Evolutionary conservation across 1,139 yeast genomes (phyloP).

Genomic region (Suhomyces atakaporum): DNA sequence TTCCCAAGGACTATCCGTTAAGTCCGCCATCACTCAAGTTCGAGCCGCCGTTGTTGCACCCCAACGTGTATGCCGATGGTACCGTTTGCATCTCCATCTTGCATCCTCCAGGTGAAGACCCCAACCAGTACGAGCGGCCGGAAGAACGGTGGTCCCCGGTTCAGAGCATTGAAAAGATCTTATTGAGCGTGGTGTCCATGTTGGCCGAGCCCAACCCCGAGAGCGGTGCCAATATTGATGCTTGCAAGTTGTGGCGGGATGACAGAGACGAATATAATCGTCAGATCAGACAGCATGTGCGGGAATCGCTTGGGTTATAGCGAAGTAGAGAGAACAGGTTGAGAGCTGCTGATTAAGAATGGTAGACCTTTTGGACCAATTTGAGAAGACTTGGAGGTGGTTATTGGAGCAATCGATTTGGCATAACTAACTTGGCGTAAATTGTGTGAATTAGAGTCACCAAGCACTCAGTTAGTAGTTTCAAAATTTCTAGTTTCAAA

Average conservation of each 20-base stretch:
- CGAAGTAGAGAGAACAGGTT: too few relatives aligned
- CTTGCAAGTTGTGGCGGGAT: slow-evolving; percentile 93
- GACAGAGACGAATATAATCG: slow-evolving; percentile 65
- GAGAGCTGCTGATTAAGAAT: too few relatives aligned
- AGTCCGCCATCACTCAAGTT: slow-evolving; percentile 87
- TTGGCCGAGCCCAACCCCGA: slow-evolving; percentile 96
- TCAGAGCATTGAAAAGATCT: slow-evolving; percentile 92
- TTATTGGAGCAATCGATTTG: too few relatives aligned
- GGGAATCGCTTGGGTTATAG: slow-evolving; percentile 67
- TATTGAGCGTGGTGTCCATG: slow-evolving; percentile 92
- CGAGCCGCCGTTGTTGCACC: slow-evolving; percentile 85
- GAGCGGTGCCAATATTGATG: slow-evolving; percentile 96
- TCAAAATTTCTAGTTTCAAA: too few relatives aligned
- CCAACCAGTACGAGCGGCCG: slow-evolving; percentile 90
- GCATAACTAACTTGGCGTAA: too few relatives aligned
- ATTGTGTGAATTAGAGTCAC: too few relatives aligned
- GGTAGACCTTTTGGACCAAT: too few relatives aligned
- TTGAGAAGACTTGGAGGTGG: too few relatives aligned
- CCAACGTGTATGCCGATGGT: slow-evolving; percentile 91
- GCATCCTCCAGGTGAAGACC: slow-evolving; percentile 97
- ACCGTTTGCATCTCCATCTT: slow-evolving; percentile 93
- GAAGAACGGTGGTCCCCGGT: slow-evolving; percentile 98
- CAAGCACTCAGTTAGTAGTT: too few relatives aligned
- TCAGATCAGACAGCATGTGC: slow-evolving; percentile 65
- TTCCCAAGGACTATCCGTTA: slow-evolving; percentile 89